Conservation (phyloP, 164 flowering plant genomes). For the Kalanchoe fedtschenkoi region DNA sequence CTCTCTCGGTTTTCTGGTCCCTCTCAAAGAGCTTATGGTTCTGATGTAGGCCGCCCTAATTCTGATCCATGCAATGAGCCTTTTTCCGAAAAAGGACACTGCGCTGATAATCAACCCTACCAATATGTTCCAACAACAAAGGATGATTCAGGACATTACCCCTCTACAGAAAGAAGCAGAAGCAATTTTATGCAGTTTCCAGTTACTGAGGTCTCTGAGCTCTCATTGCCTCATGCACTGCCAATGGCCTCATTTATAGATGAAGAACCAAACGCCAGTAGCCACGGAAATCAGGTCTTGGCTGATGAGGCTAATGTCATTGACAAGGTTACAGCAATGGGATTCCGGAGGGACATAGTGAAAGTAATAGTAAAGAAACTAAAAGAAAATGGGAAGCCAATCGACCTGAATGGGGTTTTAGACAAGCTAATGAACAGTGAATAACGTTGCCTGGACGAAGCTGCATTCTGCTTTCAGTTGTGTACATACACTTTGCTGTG, state of each 20-base stretch:
- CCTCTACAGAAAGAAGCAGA: constrained; percentile 1
- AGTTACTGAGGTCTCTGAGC: constrained; percentile 4
- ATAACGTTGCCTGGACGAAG: too few relatives aligned
- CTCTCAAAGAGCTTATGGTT: too few relatives aligned
- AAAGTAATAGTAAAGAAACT: constrained; percentile 22
- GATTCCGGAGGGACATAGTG: constrained; percentile 26
- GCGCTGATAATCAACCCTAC: too few relatives aligned
- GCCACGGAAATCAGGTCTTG: constrained; percentile 10
- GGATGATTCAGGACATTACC: background rate
- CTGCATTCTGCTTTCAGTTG: too few relatives aligned
- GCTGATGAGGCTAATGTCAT: constrained; percentile 17
- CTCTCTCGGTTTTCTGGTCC: too few relatives aligned
- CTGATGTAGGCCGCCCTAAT: too few relatives aligned
- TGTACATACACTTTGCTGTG: too few relatives aligned
- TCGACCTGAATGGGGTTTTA: constrained; percentile 25
- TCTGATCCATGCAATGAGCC: too few relatives aligned
- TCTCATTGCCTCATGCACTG: constrained; percentile 19
- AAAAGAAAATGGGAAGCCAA: constrained; percentile 17
- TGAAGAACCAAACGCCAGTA: constrained; percentile 12
- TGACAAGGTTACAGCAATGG: constrained; percentile 27
- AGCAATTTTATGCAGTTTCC: constrained; percentile 12
- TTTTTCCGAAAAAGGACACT: too few relatives aligned
- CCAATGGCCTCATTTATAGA: constrained; percentile 21
- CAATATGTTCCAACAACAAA: too few relatives aligned
- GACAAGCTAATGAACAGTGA: constrained; percentile 26